Conservation (phyloP, 345 rosid species). For the Toxicodendron radicans region DNA sequence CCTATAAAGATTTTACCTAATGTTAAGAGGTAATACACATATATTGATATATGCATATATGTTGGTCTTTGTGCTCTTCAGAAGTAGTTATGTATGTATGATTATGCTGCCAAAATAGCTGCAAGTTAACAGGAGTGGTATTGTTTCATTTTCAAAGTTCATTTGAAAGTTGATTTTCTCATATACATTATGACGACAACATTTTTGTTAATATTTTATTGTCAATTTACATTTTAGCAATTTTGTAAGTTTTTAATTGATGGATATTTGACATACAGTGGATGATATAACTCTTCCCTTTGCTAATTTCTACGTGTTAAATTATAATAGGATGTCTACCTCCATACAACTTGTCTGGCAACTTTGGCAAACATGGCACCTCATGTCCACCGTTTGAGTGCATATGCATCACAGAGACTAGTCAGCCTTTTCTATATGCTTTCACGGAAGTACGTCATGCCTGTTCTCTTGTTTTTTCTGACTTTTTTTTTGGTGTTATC, state of each 20-base stretch:
- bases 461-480: not conserved
- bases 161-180: not conserved
- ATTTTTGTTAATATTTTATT: not conserved
- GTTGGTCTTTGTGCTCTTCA: not conserved
- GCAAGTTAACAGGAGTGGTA: not conserved
- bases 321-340: slow-evolving; percentile 85
- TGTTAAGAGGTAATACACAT: not conserved
- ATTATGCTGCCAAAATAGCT: not conserved
- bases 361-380: slow-evolving; percentile 99
- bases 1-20: not conserved
- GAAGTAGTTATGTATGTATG: not conserved
- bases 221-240: not conserved
- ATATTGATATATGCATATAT: not conserved
- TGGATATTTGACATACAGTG: not conserved
- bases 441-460: slow-evolving; percentile 76
- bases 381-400: slow-evolving; percentile 90
- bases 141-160: not conserved
- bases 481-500: not conserved
- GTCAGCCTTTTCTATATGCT: slow-evolving; percentile 98
- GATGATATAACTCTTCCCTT: not conserved
- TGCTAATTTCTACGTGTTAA: not conserved
- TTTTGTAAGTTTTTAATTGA: not conserved
- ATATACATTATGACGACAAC: not conserved
- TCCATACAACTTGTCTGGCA: slow-evolving; percentile 96
- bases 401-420: slow-evolving; percentile 95